phyloP scores from a whole-genome alignment of 345 rosid genomes.

The Aethionema arabicum region DNA sequence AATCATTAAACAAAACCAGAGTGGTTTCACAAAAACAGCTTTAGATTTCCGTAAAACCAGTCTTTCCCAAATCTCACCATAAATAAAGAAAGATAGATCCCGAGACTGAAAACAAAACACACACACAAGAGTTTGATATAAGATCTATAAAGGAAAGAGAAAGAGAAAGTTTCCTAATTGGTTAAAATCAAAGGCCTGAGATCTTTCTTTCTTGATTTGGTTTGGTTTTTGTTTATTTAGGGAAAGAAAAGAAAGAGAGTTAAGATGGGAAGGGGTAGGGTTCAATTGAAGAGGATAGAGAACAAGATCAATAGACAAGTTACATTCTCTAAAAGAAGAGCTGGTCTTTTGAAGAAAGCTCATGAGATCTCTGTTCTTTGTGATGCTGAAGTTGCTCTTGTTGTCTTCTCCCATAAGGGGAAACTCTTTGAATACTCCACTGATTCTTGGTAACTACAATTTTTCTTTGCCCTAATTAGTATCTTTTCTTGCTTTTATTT shows the following conservation, averaged over 20 bases:
- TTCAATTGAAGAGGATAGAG: slow-evolving; percentile 82
- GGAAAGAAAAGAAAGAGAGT: slow-evolving; percentile 12
- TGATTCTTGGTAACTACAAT: slow-evolving; percentile 49
- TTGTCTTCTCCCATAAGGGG: slow-evolving; percentile 78
- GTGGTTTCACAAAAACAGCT: slow-evolving; percentile 26
- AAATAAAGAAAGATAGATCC: slow-evolving; percentile 36
- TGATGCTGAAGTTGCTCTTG: slow-evolving; percentile 75
- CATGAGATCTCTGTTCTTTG: slow-evolving; percentile 80
- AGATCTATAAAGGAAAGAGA: slow-evolving; percentile 23
- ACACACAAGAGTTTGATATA: slow-evolving; percentile 3
- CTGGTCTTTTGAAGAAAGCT: slow-evolving; percentile 77
- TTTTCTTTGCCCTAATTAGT: slow-evolving; percentile 37
- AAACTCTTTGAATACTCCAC: slow-evolving; percentile 73
- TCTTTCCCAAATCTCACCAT: slow-evolving; percentile 38
- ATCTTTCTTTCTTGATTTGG: slow-evolving; percentile 31
- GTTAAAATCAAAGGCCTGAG: slow-evolving; percentile 37
- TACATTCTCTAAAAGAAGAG: slow-evolving; percentile 74
- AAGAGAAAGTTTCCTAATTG: slow-evolving; percentile 38
- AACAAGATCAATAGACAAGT: slow-evolving; percentile 81
- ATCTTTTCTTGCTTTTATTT: slow-evolving; percentile 19
- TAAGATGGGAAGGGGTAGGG: slow-evolving; percentile 81
- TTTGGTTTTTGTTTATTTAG: slow-evolving; percentile 39
- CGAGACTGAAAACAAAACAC: slow-evolving; percentile 28
- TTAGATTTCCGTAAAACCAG: slow-evolving; percentile 40
- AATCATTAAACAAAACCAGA: slow-evolving; percentile 20